These are phyloP conservation scores for Simmondsia chinensis DNA, from an alignment of 148 eudicot species.

Conservation along the genomic window DNA sequence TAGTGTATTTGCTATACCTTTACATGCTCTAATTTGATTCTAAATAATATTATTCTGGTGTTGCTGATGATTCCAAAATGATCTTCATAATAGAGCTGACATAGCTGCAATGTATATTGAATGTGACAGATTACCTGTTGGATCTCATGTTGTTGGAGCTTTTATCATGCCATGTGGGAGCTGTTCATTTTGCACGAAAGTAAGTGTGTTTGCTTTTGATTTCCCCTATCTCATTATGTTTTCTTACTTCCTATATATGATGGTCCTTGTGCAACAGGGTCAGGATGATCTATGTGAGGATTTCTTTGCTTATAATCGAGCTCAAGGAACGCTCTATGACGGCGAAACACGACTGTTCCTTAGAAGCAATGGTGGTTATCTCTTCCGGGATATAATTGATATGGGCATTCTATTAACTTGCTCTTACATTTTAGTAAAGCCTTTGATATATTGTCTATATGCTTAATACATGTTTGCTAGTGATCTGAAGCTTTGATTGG, in stretches of 20 bases:
- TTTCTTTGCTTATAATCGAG: conserved; percentile 96
- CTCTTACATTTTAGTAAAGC: conserved; percentile 6
- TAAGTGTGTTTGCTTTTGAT: conserved; percentile 8
- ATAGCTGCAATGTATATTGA: conserved; percentile 5
- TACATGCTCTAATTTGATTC: conserved; percentile 2
- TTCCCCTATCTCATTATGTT: neutral
- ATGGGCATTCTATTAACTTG: neutral
- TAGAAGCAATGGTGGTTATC: conserved; percentile 55
- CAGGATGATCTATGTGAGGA: conserved; percentile 93
- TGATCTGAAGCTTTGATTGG: too few species aligned
- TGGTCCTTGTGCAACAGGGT: conserved; percentile 44
- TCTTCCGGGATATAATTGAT: conserved; percentile 3
- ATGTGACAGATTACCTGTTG: conserved; percentile 68
- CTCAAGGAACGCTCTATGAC: conserved; percentile 97
- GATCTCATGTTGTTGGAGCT: conserved; percentile 93
- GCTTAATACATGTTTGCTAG: too few species aligned
- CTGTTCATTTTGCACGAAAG: conserved; percentile 89
- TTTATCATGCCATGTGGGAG: conserved; percentile 99
- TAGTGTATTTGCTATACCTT: neutral
- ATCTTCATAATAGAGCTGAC: conserved; percentile 10
- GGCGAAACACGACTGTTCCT: conserved; percentile 95
- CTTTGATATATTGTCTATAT: too few species aligned
- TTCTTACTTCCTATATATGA: neutral
- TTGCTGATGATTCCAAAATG: neutral
- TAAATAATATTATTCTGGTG: conserved; percentile 11